Base-by-base conservation (phyloP, 1,284 basidiomycete genomes). In the Laetiporus sulphureus region DNA sequence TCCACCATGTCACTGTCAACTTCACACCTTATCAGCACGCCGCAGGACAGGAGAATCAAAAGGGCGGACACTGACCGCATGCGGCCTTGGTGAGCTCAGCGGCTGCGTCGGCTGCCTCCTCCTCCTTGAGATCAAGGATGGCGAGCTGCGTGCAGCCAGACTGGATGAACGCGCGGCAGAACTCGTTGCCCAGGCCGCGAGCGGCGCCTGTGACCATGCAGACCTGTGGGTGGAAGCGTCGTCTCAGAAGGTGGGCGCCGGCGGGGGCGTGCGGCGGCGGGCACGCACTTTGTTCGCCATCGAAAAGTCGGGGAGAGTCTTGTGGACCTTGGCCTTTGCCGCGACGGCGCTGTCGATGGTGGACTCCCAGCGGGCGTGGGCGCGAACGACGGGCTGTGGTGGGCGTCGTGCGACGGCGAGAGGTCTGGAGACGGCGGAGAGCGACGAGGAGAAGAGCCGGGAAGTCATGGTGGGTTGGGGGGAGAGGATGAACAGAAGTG, bases 171-270 rank as follows among this genome's bases (percentile, higher is more conserved):
- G 91, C 91, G 41, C 83, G 78, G 55, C 89, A 91, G 62, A 96
- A 91, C 63, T 91, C 82, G 56, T 87, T 77, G 12, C 92, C 92
- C 27, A 96, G 68, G 11, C 94, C 94, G 55, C 89, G 76, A 13
- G 91, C 94, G 40, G 85, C 95, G 40, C 94, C 94, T n/a, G 94
- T 98, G 42, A 98, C 81, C 52, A 95, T 70, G 66, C 88, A 92
- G 36, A 94, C 91, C 83, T 96, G 47, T 35, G 33, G 11, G 43
- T 12, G 19, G 34, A 16, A 19, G 31, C 8, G 34, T 27, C 23
- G 21, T 21, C 15, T 32, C 25, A 36, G 40, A 33, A 37, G 41
- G 45, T 22, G 18, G 35, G 30, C 20, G 19, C 16, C 31, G 10
- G 42, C 22, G 36, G 36, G 15, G 33, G 34, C 21, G 27, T 5